Evolutionary conservation across 345 rosid genomes (phyloP).

Genomic region (Erysimum cheiranthoides): DNA sequence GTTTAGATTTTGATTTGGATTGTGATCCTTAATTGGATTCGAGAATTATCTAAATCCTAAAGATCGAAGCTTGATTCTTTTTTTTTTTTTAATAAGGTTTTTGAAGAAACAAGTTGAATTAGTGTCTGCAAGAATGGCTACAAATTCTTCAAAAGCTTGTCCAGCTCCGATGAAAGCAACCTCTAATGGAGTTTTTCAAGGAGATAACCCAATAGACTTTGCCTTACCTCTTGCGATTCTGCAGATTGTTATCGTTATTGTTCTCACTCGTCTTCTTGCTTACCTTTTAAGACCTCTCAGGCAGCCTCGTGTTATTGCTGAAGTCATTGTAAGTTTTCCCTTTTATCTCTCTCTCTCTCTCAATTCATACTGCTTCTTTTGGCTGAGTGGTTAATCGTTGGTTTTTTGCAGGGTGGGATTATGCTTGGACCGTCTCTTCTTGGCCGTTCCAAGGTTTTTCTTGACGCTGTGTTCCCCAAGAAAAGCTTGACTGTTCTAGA

Average conservation of each 20-base stretch:
- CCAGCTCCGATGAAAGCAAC: constrained; percentile 66
- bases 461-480: constrained; percentile 59
- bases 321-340: constrained; percentile 61
- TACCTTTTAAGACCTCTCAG: constrained; percentile 64
- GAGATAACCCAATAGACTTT: constrained; percentile 68
- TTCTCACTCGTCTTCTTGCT: constrained; percentile 70
- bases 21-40: neutral
- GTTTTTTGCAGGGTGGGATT: constrained; percentile 65
- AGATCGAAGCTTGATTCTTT: constrained; percentile 10
- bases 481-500: constrained; percentile 71
- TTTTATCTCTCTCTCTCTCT: neutral
- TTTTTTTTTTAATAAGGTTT: neutral
- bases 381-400: too few species aligned
- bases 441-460: constrained; percentile 60
- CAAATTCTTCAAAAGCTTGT: constrained; percentile 47
- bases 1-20: neutral
- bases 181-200: constrained; percentile 78
- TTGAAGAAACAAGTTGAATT: constrained; percentile 7
- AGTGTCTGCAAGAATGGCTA: constrained; percentile 47
- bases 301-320: constrained; percentile 89
- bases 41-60: neutral
- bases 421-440: constrained; percentile 80
- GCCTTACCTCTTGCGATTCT: constrained; percentile 76
- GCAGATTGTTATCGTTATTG: constrained; percentile 69
- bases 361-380: neutral